Conservation (phyloP, 2,329 filamentous ascomycete genomes). For the Helminthosporium solani region DNA sequence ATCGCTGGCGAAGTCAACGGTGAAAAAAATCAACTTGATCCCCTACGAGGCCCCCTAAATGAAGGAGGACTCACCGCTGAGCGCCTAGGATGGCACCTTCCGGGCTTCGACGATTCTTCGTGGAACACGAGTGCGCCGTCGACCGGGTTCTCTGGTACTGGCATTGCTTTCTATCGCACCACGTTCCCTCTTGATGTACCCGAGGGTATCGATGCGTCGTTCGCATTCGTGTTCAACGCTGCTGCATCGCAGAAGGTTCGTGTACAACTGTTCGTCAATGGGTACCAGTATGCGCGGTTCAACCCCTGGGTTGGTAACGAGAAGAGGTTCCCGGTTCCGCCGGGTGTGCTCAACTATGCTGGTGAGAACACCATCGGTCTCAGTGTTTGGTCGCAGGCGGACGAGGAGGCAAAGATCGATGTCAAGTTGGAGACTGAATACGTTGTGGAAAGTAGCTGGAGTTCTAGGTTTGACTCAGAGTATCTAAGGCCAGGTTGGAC, state of each 20-base stretch:
- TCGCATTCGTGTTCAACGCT: slow-evolving; percentile 57
- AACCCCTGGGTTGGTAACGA: slow-evolving; percentile 63
- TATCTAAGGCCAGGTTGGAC: slow-evolving; percentile 56
- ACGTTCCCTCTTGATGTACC: slow-evolving; percentile 54
- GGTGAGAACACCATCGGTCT: slow-evolving; percentile 60
- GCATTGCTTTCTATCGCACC: slow-evolving; percentile 59
- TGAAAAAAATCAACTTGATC: slow-evolving; percentile 52
- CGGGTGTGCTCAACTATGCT: slow-evolving; percentile 58
- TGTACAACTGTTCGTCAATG: slow-evolving; percentile 63
- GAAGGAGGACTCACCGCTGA: slow-evolving; percentile 62
- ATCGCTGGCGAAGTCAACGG: slow-evolving; percentile 60
- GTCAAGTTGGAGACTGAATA: slow-evolving; percentile 58
- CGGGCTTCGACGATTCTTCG: slow-evolving; percentile 53
- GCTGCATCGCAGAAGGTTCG: slow-evolving; percentile 49
- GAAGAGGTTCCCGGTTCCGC: slow-evolving; percentile 60
- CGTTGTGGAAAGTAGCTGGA: slow-evolving; percentile 55
- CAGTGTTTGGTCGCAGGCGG: slow-evolving; percentile 61
- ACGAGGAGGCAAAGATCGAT: slow-evolving; percentile 52
- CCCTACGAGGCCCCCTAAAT: slow-evolving; percentile 56
- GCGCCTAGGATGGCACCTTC: slow-evolving; percentile 60
- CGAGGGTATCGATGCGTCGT: slow-evolving; percentile 54
- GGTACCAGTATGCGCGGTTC: slow-evolving; percentile 64
- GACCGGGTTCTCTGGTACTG: slow-evolving; percentile 50
- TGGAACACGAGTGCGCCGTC: slow-evolving; percentile 46
- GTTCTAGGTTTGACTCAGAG: slow-evolving; percentile 51